Conservation (phyloP, 306 rosid genomes). For the Castanea sativa region DNA sequence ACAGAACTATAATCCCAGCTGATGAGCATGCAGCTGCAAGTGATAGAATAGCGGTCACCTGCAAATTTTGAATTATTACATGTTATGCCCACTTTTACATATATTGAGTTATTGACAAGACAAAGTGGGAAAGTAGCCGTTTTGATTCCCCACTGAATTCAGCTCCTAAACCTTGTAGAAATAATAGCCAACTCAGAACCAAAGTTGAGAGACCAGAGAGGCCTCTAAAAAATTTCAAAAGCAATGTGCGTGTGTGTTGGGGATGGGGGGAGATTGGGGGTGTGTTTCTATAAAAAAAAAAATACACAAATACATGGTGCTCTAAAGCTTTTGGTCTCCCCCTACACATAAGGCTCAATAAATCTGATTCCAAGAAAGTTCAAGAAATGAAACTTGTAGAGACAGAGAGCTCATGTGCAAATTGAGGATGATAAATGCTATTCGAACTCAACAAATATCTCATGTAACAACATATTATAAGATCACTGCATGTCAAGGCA, state of each 20-base stretch:
- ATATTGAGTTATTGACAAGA: not conserved
- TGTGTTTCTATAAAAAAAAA: not conserved
- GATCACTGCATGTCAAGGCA: not conserved
- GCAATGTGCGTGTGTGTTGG: not conserved
- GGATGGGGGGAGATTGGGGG: no score
- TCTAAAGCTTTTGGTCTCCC: not conserved
- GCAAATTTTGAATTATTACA: conserved; percentile 29
- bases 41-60: conserved; percentile 89
- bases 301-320: not conserved
- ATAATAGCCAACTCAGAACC: not conserved
- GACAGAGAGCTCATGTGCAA: not conserved
- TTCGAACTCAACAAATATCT: not conserved
- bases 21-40: conserved; percentile 94
- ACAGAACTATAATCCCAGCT: conserved; percentile 67
- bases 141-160: not conserved
- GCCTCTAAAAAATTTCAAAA: not conserved
- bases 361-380: not conserved
- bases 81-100: not conserved
- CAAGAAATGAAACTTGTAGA: not conserved
- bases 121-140: not conserved
- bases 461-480: not conserved
- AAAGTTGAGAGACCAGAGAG: not conserved
- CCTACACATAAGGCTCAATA: not conserved
- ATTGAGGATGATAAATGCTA: not conserved
- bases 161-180: not conserved